phyloP scores from a whole-genome alignment of 2,329 filamentous ascomycete species.

The Rosellinia necatrix region DNA sequence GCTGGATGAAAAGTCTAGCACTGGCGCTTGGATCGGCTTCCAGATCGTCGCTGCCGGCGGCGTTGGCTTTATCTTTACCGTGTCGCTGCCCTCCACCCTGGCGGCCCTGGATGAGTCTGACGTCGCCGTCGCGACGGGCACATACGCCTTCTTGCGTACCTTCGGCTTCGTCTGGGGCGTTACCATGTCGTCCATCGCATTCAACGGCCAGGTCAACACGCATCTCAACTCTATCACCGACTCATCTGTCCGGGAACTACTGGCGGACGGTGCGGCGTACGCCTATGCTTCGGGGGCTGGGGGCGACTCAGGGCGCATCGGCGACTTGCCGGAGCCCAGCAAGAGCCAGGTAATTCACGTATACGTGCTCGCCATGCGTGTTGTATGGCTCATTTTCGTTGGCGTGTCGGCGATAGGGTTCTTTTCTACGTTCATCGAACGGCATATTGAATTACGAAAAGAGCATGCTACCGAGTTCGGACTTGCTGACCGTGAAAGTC shows the following conservation, averaged over 20 bases:
- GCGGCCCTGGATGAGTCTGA: conserved; percentile 39
- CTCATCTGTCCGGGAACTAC: background rate
- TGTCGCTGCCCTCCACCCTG: conserved; percentile 45
- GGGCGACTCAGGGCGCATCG: background rate
- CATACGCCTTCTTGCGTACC: conserved; percentile 46
- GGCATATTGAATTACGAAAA: background rate
- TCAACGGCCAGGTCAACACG: background rate
- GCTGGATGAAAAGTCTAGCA: conserved; percentile 39
- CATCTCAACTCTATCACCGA: background rate
- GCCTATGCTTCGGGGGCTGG: background rate
- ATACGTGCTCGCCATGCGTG: background rate
- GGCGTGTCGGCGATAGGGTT: background rate
- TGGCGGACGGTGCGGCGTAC: background rate
- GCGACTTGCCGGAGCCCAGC: background rate
- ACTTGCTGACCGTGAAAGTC: too few relatives aligned
- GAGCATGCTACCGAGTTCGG: background rate
- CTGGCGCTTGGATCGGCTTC: conserved; percentile 43
- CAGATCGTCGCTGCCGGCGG: conserved; percentile 44
- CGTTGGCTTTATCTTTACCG: conserved; percentile 44
- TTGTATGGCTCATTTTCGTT: background rate
- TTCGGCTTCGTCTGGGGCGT: conserved; percentile 49
- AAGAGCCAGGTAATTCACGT: background rate
- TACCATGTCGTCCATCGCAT: conserved; percentile 40
- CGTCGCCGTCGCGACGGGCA: conserved; percentile 38
- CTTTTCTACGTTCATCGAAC: background rate